phyloP scores from a whole-genome alignment of 2,329 filamentous ascomycete genomes.

The Claviceps sp. region DNA sequence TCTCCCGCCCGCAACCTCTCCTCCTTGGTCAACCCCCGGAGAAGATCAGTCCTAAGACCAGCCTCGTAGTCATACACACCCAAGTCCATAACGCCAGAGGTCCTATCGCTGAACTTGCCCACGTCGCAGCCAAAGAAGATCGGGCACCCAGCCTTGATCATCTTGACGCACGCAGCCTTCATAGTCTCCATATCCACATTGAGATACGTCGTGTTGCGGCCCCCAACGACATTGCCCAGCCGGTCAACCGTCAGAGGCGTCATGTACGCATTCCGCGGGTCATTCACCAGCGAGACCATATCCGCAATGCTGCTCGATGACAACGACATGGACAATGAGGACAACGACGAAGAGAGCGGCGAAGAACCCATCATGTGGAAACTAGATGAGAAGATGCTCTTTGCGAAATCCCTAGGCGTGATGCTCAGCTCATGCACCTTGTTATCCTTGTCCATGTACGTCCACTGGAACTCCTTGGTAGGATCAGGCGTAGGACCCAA shows the following conservation, averaged over 20 bases:
- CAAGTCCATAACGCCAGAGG: slow-evolving; percentile 66
- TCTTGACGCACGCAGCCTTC: slow-evolving; percentile 59
- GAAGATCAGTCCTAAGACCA: slow-evolving; percentile 64
- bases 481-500: slow-evolving; percentile 66
- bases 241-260: slow-evolving; percentile 62
- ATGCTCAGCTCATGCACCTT: slow-evolving; percentile 47
- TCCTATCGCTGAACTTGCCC: slow-evolving; percentile 61
- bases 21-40: slow-evolving; percentile 63
- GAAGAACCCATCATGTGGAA: slow-evolving; percentile 33
- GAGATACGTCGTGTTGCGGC: slow-evolving; percentile 63
- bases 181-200: slow-evolving; percentile 65
- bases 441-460: slow-evolving; percentile 58
- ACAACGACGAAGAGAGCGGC: background rate
- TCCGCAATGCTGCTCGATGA: slow-evolving; percentile 43
- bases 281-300: slow-evolving; percentile 74
- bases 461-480: slow-evolving; percentile 61
- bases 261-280: slow-evolving; percentile 65
- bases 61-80: slow-evolving; percentile 66
- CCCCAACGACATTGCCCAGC: slow-evolving; percentile 71
- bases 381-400: slow-evolving; percentile 38
- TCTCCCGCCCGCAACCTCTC: slow-evolving; percentile 61
- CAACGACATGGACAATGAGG: slow-evolving; percentile 9
- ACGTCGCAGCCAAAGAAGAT: slow-evolving; percentile 87
- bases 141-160: slow-evolving; percentile 65
- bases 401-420: slow-evolving; percentile 60